These are phyloP conservation scores for Candida ipomoeae DNA, from an alignment of 805 yeast genomes.

Conservation along the genomic window DNA sequence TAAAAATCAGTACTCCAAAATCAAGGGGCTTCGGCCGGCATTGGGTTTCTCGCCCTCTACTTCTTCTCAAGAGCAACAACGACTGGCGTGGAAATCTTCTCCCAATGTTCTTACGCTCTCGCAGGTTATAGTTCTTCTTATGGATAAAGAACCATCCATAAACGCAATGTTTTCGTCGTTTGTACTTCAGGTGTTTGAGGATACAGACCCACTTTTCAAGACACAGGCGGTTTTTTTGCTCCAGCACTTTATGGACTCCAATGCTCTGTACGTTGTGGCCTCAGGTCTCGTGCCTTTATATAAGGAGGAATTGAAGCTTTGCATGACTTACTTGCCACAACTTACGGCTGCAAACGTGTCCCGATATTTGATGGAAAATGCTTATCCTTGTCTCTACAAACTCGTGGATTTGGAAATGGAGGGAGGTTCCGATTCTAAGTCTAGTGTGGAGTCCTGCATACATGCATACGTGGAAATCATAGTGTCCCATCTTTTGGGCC, in stretches of 20 bases:
- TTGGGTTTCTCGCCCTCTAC: constrained; percentile 14
- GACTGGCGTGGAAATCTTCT: constrained; percentile 27
- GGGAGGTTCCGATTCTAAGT: no score
- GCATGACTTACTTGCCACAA: constrained; percentile 26
- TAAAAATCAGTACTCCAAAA: background rate
- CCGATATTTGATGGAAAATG: constrained; percentile 16
- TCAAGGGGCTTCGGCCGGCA: constrained; percentile 14
- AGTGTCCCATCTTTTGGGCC: constrained; percentile 21
- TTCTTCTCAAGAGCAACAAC: constrained; percentile 20
- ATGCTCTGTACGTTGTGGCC: constrained; percentile 11
- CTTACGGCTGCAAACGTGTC: constrained; percentile 24
- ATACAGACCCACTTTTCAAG: constrained; percentile 27
- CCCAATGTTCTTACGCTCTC: constrained; percentile 23
- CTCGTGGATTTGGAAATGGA: constrained; percentile 8
- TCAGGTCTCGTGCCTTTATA: constrained; percentile 29
- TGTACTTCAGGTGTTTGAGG: constrained; percentile 32
- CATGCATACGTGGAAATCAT: constrained; percentile 21
- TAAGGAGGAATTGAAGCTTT: constrained; percentile 21
- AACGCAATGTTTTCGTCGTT: constrained; percentile 26
- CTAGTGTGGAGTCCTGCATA: background rate
- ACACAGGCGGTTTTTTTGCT: constrained; percentile 24
- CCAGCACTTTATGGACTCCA: constrained; percentile 10
- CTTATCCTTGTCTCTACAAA: constrained; percentile 20
- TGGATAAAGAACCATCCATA: constrained; percentile 5
- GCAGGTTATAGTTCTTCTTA: constrained; percentile 22